Percentiles rank a stretch among this genome's conserved stretches.
Conservation (phyloP, 2,329 filamentous ascomycete genomes). For the Helminthosporium solani region DNA sequence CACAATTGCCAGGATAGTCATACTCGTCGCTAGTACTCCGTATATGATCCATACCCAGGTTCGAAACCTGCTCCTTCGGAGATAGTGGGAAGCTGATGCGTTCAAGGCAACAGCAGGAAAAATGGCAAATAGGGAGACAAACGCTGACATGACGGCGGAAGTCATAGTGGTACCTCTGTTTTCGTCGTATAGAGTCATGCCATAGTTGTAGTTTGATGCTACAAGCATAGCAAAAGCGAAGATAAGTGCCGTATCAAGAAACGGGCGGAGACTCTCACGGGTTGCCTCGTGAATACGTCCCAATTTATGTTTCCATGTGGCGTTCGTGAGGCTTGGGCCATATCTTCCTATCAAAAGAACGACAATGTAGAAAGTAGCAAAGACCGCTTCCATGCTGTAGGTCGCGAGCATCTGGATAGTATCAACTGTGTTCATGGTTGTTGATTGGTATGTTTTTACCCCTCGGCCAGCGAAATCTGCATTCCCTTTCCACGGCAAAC, state of each 20-base stretch:
- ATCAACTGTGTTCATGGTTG: not conserved
- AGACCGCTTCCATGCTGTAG: conserved; percentile 4
- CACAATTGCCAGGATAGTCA: no score
- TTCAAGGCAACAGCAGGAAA: conserved; percentile 7
- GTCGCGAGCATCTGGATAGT: conserved; percentile 8
- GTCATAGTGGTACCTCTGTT: not conserved
- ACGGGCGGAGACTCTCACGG: conserved; percentile 3
- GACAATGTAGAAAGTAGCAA: conserved; percentile 4
- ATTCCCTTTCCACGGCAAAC: conserved; percentile 7
- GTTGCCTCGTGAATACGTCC: conserved; percentile 2
- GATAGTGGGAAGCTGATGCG: conserved; percentile 3
- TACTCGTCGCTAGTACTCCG: not conserved
- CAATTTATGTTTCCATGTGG: not conserved
- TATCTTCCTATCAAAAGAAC: not conserved
- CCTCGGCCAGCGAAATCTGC: conserved; percentile 9
- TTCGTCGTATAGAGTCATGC: not conserved
- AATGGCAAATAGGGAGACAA: conserved; percentile 6
- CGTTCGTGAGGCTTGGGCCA: conserved; percentile 1
- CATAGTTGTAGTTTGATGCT: not conserved
- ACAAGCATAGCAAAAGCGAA: conserved; percentile 6
- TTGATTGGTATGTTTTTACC: not conserved
- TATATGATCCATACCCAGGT: not conserved
- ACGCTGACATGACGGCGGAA: not conserved
- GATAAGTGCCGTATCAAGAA: conserved; percentile 9
- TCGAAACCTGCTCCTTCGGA: not conserved